These are phyloP conservation scores for Mortierella alpina DNA, from an alignment of 192 early-diverging fungal genomes.

Conservation along the genomic window DNA sequence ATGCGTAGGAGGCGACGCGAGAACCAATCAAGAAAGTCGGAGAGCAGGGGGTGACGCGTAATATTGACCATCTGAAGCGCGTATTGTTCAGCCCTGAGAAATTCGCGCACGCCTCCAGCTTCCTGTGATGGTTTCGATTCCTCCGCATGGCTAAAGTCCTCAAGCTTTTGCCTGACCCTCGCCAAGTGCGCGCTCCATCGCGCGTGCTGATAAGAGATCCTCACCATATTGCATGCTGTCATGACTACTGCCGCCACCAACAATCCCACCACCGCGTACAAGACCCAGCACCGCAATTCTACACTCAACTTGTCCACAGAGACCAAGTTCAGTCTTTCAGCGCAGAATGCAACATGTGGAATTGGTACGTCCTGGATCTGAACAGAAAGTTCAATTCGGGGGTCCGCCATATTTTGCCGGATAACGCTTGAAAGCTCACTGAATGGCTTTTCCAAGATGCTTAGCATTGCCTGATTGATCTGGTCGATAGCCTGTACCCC, in stretches of 20 bases:
- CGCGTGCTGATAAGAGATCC: conserved; percentile 6
- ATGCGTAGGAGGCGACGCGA: conserved; percentile 11
- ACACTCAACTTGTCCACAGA: conserved; percentile 8
- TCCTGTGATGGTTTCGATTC: no score
- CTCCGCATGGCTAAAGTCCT: no score
- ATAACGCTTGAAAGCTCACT: conserved; percentile 20
- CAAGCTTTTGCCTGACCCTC: not conserved
- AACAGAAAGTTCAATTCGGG: conserved; percentile 7
- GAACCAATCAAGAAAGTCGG: conserved; percentile 11
- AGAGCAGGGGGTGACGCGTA: conserved; percentile 19
- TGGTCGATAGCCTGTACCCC: conserved; percentile 38
- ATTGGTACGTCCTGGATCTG: not conserved
- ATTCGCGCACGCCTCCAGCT: no score
- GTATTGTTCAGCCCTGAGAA: not conserved
- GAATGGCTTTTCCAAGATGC: conserved; percentile 5
- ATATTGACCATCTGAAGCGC: conserved; percentile 3
- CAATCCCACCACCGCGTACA: not conserved
- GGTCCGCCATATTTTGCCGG: conserved; percentile 24
- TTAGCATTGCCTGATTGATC: conserved; percentile 3
- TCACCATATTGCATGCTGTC: conserved; percentile 11
- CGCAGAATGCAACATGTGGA: conserved; percentile 19
- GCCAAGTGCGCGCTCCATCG: conserved; percentile 22
- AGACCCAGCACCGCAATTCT: conserved; percentile 16
- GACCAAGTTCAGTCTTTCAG: not conserved
- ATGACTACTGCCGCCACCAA: not conserved